Conservation (phyloP, 805 yeast genomes). For the Kazachstania bromeliacearum region DNA sequence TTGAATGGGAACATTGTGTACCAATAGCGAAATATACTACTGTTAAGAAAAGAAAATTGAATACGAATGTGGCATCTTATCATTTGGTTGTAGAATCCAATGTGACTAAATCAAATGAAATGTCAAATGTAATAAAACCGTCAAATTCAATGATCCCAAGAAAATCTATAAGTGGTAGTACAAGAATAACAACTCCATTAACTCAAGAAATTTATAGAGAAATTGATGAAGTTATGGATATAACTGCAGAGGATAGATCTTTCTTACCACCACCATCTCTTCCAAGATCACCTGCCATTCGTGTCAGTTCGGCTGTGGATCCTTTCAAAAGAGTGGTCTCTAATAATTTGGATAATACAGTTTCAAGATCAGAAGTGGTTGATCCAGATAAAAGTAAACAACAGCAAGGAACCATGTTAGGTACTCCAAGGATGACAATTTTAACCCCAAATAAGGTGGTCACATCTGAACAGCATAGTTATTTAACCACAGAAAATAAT, state of each 20-base stretch:
- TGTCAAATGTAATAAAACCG: slow-evolving; percentile 3
- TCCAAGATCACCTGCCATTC: slow-evolving; percentile 28
- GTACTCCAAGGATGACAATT: slow-evolving; percentile 21
- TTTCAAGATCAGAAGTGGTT: slow-evolving; percentile 27
- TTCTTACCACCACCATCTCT: slow-evolving; percentile 26
- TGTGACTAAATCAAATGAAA: neutral
- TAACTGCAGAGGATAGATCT: slow-evolving; percentile 17
- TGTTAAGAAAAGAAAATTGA: slow-evolving; percentile 15
- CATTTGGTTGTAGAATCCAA: slow-evolving; percentile 3
- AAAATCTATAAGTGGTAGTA: slow-evolving; percentile 3
- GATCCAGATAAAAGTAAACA: slow-evolving; percentile 28
- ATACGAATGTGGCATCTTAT: slow-evolving; percentile 5
- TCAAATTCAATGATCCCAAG: neutral
- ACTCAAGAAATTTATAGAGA: slow-evolving; percentile 30
- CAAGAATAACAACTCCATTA: slow-evolving; percentile 30
- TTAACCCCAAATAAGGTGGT: slow-evolving; percentile 19
- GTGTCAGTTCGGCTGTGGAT: slow-evolving; percentile 26
- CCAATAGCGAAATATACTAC: slow-evolving; percentile 13
- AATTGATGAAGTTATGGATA: slow-evolving; percentile 6
- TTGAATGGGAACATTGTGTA: slow-evolving; percentile 23
- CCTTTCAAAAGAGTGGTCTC: slow-evolving; percentile 16
- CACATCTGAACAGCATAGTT: slow-evolving; percentile 8
- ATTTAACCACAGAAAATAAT: neutral
- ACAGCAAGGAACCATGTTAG: slow-evolving; percentile 14
- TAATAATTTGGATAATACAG: slow-evolving; percentile 24